Conservation (phyloP, 1,284 basidiomycete species). For the Volvariella surrecta region DNA sequence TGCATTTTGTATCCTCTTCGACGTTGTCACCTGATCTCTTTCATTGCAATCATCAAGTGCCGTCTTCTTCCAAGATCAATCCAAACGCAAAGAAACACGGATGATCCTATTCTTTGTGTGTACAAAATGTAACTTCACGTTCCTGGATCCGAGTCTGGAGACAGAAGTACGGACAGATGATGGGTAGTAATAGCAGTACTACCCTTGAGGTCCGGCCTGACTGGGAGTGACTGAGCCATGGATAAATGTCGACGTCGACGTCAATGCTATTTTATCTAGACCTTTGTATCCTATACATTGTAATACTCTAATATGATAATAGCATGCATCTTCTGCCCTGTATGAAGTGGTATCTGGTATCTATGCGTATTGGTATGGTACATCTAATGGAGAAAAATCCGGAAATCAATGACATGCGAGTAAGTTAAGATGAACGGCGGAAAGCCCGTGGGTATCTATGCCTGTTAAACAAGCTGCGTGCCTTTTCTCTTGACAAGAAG, state of each 20-base stretch:
- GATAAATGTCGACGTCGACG: too few species aligned
- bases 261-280: too few species aligned
- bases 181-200: neutral
- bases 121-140: slow-evolving; percentile 75
- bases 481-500: slow-evolving; percentile 10
- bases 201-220: too few species aligned
- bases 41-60: slow-evolving; percentile 42
- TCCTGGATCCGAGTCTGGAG: slow-evolving; percentile 59
- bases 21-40: slow-evolving; percentile 2
- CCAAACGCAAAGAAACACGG: slow-evolving; percentile 83
- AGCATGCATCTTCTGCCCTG: too few species aligned
- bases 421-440: neutral
- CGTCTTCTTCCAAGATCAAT: slow-evolving; percentile 92
- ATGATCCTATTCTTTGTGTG: slow-evolving; percentile 95
- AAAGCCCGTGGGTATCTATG: neutral
- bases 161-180: slow-evolving; percentile 13
- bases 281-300: too few species aligned
- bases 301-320: too few species aligned
- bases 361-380: neutral
- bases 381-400: neutral
- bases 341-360: neutral
- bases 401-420: neutral
- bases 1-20: too few species aligned
- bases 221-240: too few species aligned
- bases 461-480: neutral